phyloP scores from a whole-genome alignment of 139 green algal genomes.

The Micractinium sp. region DNA sequence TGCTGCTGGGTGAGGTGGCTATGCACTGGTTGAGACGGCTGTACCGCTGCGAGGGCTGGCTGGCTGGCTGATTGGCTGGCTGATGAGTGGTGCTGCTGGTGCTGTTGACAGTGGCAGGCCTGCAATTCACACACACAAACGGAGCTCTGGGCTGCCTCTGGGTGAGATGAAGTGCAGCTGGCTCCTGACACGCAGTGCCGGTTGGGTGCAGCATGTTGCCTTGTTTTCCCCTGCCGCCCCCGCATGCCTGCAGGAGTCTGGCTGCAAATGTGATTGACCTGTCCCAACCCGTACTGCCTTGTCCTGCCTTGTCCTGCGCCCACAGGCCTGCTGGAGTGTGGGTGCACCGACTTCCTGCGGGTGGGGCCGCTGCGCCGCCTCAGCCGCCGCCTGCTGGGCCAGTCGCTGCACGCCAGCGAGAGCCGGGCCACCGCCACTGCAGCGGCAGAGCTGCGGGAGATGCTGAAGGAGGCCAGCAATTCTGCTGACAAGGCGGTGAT shows the following conservation, averaged over 20 bases:
- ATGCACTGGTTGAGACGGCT: neutral
- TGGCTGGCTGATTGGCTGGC: no score
- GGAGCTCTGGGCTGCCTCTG: no score
- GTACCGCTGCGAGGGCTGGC: neutral
- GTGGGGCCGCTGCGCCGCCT: slow-evolving; percentile 80
- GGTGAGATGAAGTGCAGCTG: no score
- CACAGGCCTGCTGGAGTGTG: slow-evolving; percentile 26
- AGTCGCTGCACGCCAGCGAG: slow-evolving; percentile 72
- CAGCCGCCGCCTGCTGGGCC: slow-evolving; percentile 64
- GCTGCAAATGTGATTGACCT: no score
- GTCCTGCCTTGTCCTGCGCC: neutral
- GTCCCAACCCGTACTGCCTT: neutral
- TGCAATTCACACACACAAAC: no score
- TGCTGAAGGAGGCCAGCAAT: slow-evolving; percentile 52
- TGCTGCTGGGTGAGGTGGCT: slow-evolving; percentile 70
- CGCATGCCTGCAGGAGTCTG: no score
- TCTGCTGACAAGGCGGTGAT: slow-evolving; percentile 32
- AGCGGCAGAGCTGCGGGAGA: slow-evolving; percentile 63
- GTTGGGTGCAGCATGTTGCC: no score
- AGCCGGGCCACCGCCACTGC: slow-evolving; percentile 42
- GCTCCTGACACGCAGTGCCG: no score
- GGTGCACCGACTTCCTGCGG: slow-evolving; percentile 71
- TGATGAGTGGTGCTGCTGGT: no score
- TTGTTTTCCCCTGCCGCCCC: no score
- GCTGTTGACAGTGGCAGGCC: no score